Percentiles rank a stretch among this genome's conserved stretches.
Evolutionary conservation across 495 filamentous ascomycete species (phyloP).

Genomic region (Lindgomyces ingoldianus): DNA sequence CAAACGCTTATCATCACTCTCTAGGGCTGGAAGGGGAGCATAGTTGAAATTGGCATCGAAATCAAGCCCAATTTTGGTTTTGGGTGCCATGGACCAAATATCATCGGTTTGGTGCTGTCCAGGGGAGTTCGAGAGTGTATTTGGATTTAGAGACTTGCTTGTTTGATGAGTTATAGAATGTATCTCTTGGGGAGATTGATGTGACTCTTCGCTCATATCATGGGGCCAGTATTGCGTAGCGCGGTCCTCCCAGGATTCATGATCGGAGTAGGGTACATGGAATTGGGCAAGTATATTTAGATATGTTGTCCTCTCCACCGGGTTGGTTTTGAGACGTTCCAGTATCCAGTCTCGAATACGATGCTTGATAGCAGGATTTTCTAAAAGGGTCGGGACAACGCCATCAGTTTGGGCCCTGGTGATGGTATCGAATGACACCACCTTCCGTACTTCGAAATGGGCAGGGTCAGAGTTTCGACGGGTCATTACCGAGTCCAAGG

Average conservation of each 20-base stretch:
- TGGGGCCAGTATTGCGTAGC: not conserved
- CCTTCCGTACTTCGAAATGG: not conserved
- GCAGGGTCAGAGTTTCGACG: not conserved
- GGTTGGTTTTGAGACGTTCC: slow-evolving; percentile 10
- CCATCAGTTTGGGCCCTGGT: not conserved
- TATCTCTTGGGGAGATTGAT: no score
- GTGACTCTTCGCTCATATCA: not conserved
- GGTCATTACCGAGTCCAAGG: not conserved
- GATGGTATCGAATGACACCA: not conserved
- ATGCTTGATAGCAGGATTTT: not conserved
- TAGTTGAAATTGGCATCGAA: not conserved
- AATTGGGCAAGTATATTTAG: not conserved
- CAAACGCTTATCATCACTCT: no score
- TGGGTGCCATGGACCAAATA: not conserved
- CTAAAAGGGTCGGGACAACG: not conserved
- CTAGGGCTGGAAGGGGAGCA: no score
- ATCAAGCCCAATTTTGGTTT: not conserved
- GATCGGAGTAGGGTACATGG: not conserved
- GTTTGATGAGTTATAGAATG: not conserved
- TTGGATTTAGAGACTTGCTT: not conserved
- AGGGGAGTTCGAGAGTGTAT: not conserved
- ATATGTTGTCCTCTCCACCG: slow-evolving; percentile 1
- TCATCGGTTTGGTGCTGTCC: not conserved
- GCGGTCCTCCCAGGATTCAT: slow-evolving; percentile 4
- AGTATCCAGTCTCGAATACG: slow-evolving; percentile 4